Conservation (phyloP, 257 asterid species). For the Schizonepeta tenuifolia region DNA sequence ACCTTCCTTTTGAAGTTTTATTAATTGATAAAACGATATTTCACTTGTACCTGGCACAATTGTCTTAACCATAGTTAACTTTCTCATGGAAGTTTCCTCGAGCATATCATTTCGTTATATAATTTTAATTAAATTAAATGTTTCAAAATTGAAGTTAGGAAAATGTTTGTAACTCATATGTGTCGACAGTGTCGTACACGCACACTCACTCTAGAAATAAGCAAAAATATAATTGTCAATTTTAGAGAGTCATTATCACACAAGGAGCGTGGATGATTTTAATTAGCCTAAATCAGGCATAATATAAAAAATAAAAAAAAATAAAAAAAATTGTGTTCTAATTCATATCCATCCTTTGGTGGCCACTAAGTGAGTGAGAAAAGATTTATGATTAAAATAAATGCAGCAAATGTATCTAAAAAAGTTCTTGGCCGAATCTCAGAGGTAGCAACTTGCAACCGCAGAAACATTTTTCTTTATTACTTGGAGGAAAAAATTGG, state of each 20-base stretch:
- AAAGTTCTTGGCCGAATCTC: constrained; percentile 46
- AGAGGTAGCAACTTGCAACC: constrained; percentile 68
- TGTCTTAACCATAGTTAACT: neutral
- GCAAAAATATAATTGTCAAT: constrained; percentile 31
- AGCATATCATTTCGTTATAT: neutral
- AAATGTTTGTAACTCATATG: neutral
- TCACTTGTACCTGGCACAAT: too few relatives aligned
- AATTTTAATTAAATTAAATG: neutral
- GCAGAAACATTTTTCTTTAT: constrained; percentile 34
- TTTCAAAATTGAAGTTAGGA: neutral
- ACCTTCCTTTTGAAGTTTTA: too few relatives aligned
- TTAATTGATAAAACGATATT: too few relatives aligned
- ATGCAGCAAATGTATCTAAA: constrained; percentile 19
- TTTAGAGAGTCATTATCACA: constrained; percentile 37
- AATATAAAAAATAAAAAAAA: too few relatives aligned
- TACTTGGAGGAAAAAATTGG: neutral
- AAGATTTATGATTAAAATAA: constrained; percentile 22
- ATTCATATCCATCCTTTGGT: constrained; percentile 33
- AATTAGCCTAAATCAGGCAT: constrained; percentile 21
- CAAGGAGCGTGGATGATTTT: constrained; percentile 32
- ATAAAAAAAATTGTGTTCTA: neutral
- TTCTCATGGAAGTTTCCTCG: neutral
- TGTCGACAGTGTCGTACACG: constrained; percentile 27
- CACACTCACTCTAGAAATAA: constrained; percentile 17
- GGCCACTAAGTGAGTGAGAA: constrained; percentile 37